These are phyloP conservation scores for Phoma sp. DNA, from an alignment of 2,329 filamentous ascomycete genomes.

Conservation along the genomic window DNA sequence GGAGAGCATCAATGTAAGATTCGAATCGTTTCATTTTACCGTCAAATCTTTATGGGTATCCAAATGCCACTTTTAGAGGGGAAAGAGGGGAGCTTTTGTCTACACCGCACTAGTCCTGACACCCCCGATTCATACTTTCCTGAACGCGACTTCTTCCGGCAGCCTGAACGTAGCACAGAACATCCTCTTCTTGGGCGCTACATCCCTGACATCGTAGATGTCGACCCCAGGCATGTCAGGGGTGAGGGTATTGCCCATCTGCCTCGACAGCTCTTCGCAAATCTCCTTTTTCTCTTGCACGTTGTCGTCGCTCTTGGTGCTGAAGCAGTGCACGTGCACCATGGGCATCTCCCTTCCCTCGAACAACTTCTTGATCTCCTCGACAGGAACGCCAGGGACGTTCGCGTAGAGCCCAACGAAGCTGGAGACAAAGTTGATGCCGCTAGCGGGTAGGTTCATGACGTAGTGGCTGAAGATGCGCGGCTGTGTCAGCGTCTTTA, in stretches of 20 bases:
- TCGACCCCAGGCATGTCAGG: conserved; percentile 63
- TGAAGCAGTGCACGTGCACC: conserved; percentile 95
- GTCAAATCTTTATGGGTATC: conserved; percentile 1
- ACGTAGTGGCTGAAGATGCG: conserved; percentile 88
- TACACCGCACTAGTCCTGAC: background rate
- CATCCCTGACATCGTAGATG: conserved; percentile 75
- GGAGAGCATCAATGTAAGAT: background rate
- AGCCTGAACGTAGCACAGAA: conserved; percentile 93
- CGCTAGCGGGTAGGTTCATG: conserved; percentile 94
- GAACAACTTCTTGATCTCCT: conserved; percentile 40
- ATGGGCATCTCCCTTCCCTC: conserved; percentile 70
- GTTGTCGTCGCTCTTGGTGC: conserved; percentile 78
- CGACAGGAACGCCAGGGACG: conserved; percentile 43
- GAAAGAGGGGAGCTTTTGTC: background rate
- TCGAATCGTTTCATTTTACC: background rate
- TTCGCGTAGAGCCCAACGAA: conserved; percentile 83
- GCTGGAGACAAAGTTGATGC: conserved; percentile 78
- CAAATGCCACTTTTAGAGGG: background rate
- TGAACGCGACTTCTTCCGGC: conserved; percentile 82
- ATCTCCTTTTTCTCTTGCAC: conserved; percentile 65
- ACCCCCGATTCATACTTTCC: conserved; percentile 30
- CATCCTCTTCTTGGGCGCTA: conserved; percentile 94
- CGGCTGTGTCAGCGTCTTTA: conserved; percentile 62
- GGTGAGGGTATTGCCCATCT: conserved; percentile 65
- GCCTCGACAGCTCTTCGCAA: conserved; percentile 68